Percentiles rank a stretch among this genome's conserved stretches.
phyloP scores from a whole-genome alignment of 2,329 filamentous ascomycete species.

The Verticillium alfalfae region DNA sequence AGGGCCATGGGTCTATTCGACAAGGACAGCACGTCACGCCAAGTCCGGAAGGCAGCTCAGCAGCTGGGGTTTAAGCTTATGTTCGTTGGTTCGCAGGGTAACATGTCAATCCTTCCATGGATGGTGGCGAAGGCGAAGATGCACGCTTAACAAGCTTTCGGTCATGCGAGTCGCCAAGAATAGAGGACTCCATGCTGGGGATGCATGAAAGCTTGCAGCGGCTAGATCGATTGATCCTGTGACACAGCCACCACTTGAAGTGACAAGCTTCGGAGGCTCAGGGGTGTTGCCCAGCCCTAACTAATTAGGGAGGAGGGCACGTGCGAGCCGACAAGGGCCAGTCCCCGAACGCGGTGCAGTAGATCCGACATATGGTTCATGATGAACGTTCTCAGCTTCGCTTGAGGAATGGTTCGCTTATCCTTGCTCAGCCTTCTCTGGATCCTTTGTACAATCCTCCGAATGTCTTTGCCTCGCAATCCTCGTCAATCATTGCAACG shows the following conservation, averaged over 20 bases:
- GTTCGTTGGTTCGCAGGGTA: neutral
- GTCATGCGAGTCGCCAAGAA: neutral
- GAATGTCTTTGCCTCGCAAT: neutral
- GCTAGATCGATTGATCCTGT: neutral
- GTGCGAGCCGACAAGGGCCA: neutral
- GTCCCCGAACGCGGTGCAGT: neutral
- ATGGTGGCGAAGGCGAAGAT: neutral
- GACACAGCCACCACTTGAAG: neutral
- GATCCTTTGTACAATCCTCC: neutral
- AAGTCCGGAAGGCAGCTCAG: too few relatives aligned
- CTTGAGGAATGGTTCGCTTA: neutral
- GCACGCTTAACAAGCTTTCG: neutral
- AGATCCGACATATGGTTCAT: neutral
- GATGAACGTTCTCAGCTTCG: neutral
- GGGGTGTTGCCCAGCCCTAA: neutral
- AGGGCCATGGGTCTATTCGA: too few relatives aligned
- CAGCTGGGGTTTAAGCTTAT: too few relatives aligned
- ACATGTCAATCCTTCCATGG: neutral
- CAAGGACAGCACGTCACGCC: too few relatives aligned
- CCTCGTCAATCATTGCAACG: neutral
- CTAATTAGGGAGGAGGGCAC: neutral
- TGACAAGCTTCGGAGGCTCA: neutral
- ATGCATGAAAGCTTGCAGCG: neutral
- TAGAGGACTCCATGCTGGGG: neutral
- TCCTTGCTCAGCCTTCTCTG: neutral